Base-by-base conservation (phyloP, 2,329 filamentous ascomycete genomes). In the Emmonsiellopsis sp. region DNA sequence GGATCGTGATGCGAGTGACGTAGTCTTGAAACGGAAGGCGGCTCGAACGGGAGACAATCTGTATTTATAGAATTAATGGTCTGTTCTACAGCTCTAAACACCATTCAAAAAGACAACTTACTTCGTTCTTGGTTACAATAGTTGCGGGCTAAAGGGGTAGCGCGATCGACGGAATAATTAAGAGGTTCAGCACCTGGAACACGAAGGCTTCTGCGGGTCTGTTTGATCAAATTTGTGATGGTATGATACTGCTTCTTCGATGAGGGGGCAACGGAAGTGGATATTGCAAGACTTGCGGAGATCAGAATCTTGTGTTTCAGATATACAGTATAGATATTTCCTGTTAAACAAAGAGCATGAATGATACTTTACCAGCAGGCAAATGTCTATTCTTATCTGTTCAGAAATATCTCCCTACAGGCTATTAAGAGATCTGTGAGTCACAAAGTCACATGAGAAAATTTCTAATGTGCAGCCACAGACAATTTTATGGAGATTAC, bases 31-130 rank as follows among this genome's bases (percentile, higher is more conserved):
- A 53, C 30, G 42, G 31, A 53, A 46, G 41, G 51, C 41, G 42
- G 51, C 51, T 53, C 31, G 51, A 53, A 53, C 41, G 40, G 42
- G 30, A 53, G 51, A 53, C 51, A 53, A 53, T 47, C 51, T 47
- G 51, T 53, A 31, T 47, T 53, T 48, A 48, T 53, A 48, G 51
- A 53, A 48, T 40, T 47, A 53, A 53, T 47, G 35, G 31, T 40
- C 51, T 53, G 51, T 10, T 53, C 42, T 53, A 53, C 42, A 53
- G 51, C 42, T 47, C 42, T 53, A 53, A 48, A 53, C 43, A 48
- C 31, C 26, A 47, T 53, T 46, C 35, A 16, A 47, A 35, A 47
- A 48, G 30, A 49, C 20, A 53, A 53, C 51, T 53, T 53, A 53
- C 42, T 53, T 53, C 16, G 44, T 53, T 53, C 42, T 47, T 20